phyloP scores from a whole-genome alignment of 257 asterid genomes.

The Apocynum venetum region DNA sequence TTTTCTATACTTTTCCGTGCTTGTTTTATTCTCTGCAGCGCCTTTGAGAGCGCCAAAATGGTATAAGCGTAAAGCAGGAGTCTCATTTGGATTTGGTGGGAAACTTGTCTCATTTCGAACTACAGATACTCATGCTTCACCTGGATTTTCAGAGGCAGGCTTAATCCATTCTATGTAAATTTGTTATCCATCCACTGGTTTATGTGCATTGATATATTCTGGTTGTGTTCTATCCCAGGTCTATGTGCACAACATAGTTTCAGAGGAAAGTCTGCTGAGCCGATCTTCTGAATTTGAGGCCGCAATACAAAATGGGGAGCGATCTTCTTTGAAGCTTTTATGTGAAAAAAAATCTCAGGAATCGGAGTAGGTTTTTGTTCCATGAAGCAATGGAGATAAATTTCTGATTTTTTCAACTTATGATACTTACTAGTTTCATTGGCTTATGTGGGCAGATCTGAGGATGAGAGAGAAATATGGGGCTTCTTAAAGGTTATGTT shows the following conservation, averaged over 20 bases:
- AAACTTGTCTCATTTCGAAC: constrained; percentile 84
- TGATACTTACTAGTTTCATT: constrained; percentile 1
- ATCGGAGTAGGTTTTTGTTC: constrained; percentile 56
- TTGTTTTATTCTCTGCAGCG: constrained; percentile 40
- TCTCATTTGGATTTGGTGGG: constrained; percentile 98
- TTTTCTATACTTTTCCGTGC: constrained; percentile 17
- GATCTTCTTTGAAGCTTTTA: constrained; percentile 64
- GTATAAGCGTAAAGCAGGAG: constrained; percentile 90
- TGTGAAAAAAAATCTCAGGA: constrained; percentile 86
- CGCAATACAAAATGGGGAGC: constrained; percentile 78
- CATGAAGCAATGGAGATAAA: neutral
- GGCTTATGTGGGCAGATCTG: constrained; percentile 50
- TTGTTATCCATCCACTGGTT: constrained; percentile 13
- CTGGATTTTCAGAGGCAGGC: constrained; percentile 78
- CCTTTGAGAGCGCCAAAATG: constrained; percentile 93
- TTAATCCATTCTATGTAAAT: constrained; percentile 8
- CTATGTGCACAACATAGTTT: constrained; percentile 61
- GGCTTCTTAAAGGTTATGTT: constrained; percentile 90
- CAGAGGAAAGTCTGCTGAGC: constrained; percentile 67
- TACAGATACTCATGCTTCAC: constrained; percentile 35
- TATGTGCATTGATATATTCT: neutral
- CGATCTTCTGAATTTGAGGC: constrained; percentile 87
- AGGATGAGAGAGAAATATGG: constrained; percentile 87
- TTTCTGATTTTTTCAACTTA: neutral
- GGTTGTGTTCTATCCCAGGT: constrained; percentile 43